These are phyloP conservation scores for Fusarium sp. DNA, from an alignment of 2,329 filamentous ascomycete genomes.

Conservation along the genomic window DNA sequence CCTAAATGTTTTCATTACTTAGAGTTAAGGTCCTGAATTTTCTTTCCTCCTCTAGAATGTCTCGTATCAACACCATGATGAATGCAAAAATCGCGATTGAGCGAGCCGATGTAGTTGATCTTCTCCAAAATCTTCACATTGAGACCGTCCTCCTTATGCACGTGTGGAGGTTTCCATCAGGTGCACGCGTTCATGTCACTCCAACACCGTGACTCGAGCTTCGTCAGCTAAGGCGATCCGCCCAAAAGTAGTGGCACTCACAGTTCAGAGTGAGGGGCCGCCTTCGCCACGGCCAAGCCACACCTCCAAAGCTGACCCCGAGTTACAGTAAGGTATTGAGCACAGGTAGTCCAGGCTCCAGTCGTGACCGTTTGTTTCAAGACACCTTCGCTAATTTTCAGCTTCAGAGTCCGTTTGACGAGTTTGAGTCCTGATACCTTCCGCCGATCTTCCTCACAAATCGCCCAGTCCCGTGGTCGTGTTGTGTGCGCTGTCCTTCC, in stretches of 20 bases:
- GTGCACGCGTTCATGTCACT: constrained; percentile 34
- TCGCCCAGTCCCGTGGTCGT: constrained; percentile 7
- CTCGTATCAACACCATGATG: not conserved
- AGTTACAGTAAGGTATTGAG: constrained; percentile 37
- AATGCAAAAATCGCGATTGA: not conserved
- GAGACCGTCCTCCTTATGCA: not conserved
- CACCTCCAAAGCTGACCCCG: constrained; percentile 45
- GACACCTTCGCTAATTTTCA: constrained; percentile 36
- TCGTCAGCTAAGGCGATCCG: constrained; percentile 22
- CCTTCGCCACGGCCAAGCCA: constrained; percentile 40
- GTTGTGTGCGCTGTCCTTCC: constrained; percentile 18
- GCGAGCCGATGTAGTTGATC: not conserved
- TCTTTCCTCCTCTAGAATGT: too few species aligned
- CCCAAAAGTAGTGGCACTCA: not conserved
- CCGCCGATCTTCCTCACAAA: not conserved
- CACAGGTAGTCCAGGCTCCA: constrained; percentile 44
- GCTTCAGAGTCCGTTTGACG: constrained; percentile 7
- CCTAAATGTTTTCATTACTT: too few species aligned
- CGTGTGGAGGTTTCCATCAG: constrained; percentile 13
- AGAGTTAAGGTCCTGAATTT: too few species aligned
- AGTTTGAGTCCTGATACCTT: not conserved
- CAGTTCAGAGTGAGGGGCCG: constrained; percentile 30
- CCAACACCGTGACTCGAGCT: constrained; percentile 31
- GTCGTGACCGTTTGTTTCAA: constrained; percentile 33
- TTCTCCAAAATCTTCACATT: not conserved